These are phyloP conservation scores for Davidsoniella eucalypti DNA, from an alignment of 2,329 filamentous ascomycete species.

Conservation along the genomic window DNA sequence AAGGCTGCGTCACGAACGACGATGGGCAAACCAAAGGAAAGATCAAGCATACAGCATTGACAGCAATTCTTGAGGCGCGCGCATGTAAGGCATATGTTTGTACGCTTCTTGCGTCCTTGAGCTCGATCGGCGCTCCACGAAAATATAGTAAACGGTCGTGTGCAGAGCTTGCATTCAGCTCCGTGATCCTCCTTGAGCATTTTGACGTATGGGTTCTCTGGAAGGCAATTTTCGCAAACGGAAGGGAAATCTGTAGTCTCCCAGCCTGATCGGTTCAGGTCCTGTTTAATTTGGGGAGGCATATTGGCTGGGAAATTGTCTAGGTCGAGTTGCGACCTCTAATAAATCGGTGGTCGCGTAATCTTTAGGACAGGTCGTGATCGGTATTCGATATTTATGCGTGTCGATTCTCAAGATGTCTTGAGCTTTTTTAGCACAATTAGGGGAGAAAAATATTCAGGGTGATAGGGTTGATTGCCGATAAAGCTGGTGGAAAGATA, in stretches of 20 bases:
- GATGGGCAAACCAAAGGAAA: constrained; percentile 89
- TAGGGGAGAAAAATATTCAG: no score
- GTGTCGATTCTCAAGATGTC: background rate
- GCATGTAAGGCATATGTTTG: constrained; percentile 91
- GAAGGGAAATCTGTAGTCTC: constrained; percentile 84
- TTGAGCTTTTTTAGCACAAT: background rate
- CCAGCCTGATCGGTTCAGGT: constrained; percentile 90
- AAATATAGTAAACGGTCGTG: constrained; percentile 89
- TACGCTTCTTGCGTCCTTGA: constrained; percentile 72
- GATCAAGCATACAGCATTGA: constrained; percentile 95
- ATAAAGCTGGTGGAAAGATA: background rate
- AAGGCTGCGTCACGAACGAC: constrained; percentile 88
- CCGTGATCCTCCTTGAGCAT: constrained; percentile 98
- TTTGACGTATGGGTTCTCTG: constrained; percentile 93
- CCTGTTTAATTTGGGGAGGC: constrained; percentile 88
- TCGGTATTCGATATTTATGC: background rate
- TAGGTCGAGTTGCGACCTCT: background rate
- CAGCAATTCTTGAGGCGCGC: constrained; percentile 97
- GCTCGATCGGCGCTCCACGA: constrained; percentile 88
- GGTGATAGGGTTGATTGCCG: no score
- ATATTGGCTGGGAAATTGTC: constrained; percentile 26
- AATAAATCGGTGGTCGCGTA: background rate
- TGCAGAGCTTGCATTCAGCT: constrained; percentile 76
- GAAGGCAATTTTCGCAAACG: constrained; percentile 82
- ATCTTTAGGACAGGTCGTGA: no score